Evolutionary conservation across 1,284 basidiomycete species (phyloP).

Genomic region (Earliella scabrosa): DNA sequence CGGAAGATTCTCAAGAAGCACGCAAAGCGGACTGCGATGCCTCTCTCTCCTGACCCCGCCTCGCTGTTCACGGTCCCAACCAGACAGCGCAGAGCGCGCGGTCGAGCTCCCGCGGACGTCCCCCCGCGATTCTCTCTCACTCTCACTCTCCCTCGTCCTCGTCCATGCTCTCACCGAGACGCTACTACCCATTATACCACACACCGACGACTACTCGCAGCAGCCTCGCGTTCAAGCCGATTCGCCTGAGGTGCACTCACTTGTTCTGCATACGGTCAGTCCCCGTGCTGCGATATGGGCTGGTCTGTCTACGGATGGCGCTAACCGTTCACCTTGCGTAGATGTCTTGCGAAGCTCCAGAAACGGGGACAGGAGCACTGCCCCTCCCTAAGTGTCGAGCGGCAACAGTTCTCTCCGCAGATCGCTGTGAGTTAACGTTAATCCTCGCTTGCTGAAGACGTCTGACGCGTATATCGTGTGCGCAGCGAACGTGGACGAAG

Average conservation of each 20-base stretch:
- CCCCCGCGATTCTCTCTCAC: too few species aligned
- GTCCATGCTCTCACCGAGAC: conserved; percentile 87
- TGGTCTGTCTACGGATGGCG: too few species aligned
- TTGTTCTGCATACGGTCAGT: conserved; percentile 86
- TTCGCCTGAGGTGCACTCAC: conserved; percentile 84
- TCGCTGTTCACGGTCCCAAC: conserved; percentile 27
- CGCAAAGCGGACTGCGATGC: conserved; percentile 82
- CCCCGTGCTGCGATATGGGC: too few species aligned
- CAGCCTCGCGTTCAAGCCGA: conserved; percentile 87
- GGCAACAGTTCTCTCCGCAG: conserved; percentile 75
- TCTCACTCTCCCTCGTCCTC: conserved; percentile 76
- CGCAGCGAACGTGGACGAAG: conserved; percentile 83
- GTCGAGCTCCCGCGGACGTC: conserved; percentile 15
- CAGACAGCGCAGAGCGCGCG: conserved; percentile 7
- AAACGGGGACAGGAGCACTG: conserved; percentile 81
- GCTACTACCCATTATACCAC: conserved; percentile 83
- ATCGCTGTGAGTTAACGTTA: conserved; percentile 74
- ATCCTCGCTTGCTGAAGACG: neutral
- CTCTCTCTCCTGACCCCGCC: conserved; percentile 42
- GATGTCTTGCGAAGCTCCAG: conserved; percentile 95
- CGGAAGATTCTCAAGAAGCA: conserved; percentile 96
- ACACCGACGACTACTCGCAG: conserved; percentile 80
- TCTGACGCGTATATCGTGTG: neutral
- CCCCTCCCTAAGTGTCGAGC: conserved; percentile 88
- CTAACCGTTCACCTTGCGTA: too few species aligned